Conservation (phyloP, 1,284 basidiomycete genomes). For the Cutaneotrichosporon sp. region DNA sequence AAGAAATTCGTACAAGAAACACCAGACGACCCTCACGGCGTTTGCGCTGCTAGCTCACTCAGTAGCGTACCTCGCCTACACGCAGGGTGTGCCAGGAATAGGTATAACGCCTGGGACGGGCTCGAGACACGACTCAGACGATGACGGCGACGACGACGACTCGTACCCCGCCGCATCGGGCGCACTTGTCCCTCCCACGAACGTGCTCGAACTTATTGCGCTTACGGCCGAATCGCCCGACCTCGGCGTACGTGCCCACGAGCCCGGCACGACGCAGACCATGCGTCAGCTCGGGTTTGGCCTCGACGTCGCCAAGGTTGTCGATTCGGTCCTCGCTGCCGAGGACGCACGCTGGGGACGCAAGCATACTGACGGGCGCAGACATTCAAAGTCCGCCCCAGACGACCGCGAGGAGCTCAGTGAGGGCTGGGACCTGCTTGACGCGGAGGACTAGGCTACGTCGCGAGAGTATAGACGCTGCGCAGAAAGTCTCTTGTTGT, state of each 20-base stretch:
- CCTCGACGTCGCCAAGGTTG: slow-evolving; percentile 38
- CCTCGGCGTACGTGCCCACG: slow-evolving; percentile 34
- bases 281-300: slow-evolving; percentile 35
- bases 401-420: slow-evolving; percentile 23
- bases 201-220: slow-evolving; percentile 29
- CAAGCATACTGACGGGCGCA: too few species aligned
- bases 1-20: slow-evolving; percentile 23
- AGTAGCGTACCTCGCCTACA: slow-evolving; percentile 41
- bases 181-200: slow-evolving; percentile 25
- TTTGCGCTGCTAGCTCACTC: slow-evolving; percentile 39
- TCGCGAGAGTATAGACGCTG: too few species aligned
- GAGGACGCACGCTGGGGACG: slow-evolving; percentile 26
- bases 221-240: slow-evolving; percentile 23
- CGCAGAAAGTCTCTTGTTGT: too few species aligned
- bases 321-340: slow-evolving; percentile 23
- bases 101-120: slow-evolving; percentile 19
- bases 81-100: slow-evolving; percentile 37
- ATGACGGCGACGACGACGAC: slow-evolving; percentile 18
- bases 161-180: slow-evolving; percentile 2
- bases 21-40: slow-evolving; percentile 32
- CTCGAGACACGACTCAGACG: background rate
- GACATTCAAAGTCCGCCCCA: background rate
- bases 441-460: slow-evolving; percentile 12
- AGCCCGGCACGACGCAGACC: slow-evolving; percentile 25
- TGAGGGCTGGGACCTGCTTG: slow-evolving; percentile 40